Evolutionary conservation across 2,329 filamentous ascomycete species (phyloP).

Genomic region (Colletotrichum simmondsii): DNA sequence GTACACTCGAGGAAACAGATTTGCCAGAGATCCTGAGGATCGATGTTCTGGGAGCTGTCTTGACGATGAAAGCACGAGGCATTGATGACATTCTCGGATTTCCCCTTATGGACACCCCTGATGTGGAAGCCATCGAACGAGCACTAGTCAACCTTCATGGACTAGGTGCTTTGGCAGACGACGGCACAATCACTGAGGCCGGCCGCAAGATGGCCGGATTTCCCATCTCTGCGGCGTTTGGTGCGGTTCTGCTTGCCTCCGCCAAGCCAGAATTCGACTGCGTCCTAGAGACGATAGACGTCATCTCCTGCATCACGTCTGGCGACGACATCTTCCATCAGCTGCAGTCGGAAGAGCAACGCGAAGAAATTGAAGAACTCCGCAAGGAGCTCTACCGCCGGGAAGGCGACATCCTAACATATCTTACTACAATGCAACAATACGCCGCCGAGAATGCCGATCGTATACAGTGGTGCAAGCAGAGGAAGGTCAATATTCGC

Average conservation of each 20-base stretch:
- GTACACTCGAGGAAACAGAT: conserved; percentile 76
- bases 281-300: conserved; percentile 85
- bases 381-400: conserved; percentile 69
- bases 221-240: conserved; percentile 84
- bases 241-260: conserved; percentile 84
- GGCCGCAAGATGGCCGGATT: conserved; percentile 85
- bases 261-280: conserved; percentile 77
- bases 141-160: conserved; percentile 83
- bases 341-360: conserved; percentile 66
- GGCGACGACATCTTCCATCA: conserved; percentile 73
- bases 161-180: conserved; percentile 79
- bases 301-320: conserved; percentile 74
- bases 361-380: conserved; percentile 62
- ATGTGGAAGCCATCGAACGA: conserved; percentile 81
- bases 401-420: conserved; percentile 74
- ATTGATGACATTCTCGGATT: conserved; percentile 85
- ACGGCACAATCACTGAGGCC: conserved; percentile 77
- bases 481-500: conserved; percentile 65
- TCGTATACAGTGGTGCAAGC: conserved; percentile 67
- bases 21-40: conserved; percentile 91
- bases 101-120: conserved; percentile 85
- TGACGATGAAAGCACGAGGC: conserved; percentile 94
- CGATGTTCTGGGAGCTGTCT: conserved; percentile 84
- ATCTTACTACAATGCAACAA: conserved; percentile 71
- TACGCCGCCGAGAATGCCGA: conserved; percentile 68